phyloP scores from a whole-genome alignment of 2,329 filamentous ascomycete species.

The Ophiostoma triangulosporum region DNA sequence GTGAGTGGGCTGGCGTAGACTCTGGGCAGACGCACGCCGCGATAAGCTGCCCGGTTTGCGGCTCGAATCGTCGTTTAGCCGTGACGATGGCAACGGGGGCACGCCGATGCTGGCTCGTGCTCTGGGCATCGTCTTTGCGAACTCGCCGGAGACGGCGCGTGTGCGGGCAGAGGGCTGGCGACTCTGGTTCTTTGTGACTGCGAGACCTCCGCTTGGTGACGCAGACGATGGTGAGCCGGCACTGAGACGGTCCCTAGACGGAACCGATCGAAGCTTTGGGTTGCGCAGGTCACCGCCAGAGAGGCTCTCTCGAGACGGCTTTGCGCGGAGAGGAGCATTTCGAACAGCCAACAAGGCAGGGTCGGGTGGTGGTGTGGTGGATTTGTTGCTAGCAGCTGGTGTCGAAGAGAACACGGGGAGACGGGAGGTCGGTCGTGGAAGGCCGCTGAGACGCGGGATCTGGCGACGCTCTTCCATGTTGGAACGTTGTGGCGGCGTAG shows the following conservation, averaged over 20 bases:
- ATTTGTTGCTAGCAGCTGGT: background rate
- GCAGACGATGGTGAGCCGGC: background rate
- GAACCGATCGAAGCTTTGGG: constrained; percentile 27
- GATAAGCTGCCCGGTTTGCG: constrained; percentile 9
- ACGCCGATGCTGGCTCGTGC: background rate
- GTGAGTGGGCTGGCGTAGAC: constrained; percentile 6
- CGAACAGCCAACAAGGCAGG: background rate
- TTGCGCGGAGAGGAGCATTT: constrained; percentile 10
- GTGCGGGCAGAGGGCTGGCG: constrained; percentile 10
- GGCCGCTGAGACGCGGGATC: constrained; percentile 10
- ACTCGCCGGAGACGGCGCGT: constrained; percentile 14
- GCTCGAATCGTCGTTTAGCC: constrained; percentile 4
- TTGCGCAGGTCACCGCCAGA: constrained; percentile 22
- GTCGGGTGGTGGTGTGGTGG: background rate
- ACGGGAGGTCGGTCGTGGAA: constrained; percentile 12
- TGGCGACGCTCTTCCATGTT: constrained; percentile 12
- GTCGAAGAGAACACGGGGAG: constrained; percentile 6
- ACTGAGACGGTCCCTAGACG: constrained; percentile 27
- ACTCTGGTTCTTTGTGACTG: background rate
- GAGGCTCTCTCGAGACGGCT: constrained; percentile 15
- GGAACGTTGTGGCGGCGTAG: background rate
- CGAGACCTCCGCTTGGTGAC: background rate
- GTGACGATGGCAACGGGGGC: background rate
- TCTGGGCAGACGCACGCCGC: constrained; percentile 9
- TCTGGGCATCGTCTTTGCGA: constrained; percentile 3